Evolutionary conservation across 2,329 filamentous ascomycete species (phyloP).

Genomic region (Colletotrichum godetiae): DNA sequence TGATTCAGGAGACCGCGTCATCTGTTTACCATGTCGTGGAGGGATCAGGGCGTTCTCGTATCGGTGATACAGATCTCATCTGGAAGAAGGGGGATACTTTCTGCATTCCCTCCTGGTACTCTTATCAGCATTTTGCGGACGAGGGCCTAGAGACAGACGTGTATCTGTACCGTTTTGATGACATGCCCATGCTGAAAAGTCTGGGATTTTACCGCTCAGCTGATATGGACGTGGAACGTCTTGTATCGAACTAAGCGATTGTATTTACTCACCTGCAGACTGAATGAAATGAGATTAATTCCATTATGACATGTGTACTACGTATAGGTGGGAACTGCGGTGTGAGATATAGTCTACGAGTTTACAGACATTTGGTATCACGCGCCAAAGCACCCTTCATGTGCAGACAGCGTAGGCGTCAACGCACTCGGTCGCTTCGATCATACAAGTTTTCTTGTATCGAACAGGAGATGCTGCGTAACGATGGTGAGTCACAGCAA

Average conservation of each 20-base stretch:
- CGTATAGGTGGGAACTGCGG: neutral
- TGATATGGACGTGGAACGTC: constrained; percentile 51
- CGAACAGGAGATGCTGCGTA: no score
- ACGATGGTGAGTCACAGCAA: constrained; percentile 43
- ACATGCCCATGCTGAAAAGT: constrained; percentile 63
- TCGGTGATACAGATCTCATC: constrained; percentile 48
- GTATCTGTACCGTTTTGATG: constrained; percentile 66
- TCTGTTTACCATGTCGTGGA: constrained; percentile 64
- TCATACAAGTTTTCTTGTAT: neutral
- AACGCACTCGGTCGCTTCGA: neutral
- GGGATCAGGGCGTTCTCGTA: constrained; percentile 54
- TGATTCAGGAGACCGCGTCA: constrained; percentile 60
- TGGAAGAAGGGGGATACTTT: constrained; percentile 67
- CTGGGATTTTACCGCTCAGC: constrained; percentile 61
- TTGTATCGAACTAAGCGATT: constrained; percentile 43
- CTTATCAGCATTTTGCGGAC: constrained; percentile 58
- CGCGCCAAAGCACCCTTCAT: neutral
- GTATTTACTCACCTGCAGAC: neutral
- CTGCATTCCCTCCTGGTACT: constrained; percentile 63
- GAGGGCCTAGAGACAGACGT: constrained; percentile 43
- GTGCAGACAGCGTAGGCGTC: no score
- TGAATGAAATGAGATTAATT: neutral
- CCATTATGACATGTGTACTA: neutral
- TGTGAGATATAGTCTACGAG: neutral
- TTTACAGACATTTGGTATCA: neutral